Evolutionary conservation across 2,329 filamentous ascomycete genomes (phyloP).

Genomic region (Aspergillus persii): DNA sequence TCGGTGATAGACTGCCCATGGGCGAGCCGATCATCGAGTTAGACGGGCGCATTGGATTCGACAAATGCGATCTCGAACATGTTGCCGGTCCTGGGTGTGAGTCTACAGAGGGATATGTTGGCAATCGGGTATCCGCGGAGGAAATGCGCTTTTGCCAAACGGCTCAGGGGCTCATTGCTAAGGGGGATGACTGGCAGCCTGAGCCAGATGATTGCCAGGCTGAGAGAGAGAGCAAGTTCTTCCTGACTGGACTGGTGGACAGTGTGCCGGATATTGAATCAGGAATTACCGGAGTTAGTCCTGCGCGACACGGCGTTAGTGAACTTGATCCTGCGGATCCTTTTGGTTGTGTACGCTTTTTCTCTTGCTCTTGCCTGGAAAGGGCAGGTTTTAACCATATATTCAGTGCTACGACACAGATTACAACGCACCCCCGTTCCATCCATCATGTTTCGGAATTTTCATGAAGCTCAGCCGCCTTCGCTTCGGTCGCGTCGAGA

Average conservation of each 20-base stretch:
- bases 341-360: not conserved
- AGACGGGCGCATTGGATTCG: not conserved
- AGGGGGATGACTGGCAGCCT: not conserved
- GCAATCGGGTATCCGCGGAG: not conserved
- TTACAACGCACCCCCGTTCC: not conserved
- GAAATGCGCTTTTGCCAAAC: conserved; percentile 5
- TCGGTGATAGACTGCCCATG: not conserved
- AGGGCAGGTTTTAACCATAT: not conserved
- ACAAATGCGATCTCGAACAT: not conserved
- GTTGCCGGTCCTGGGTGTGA: not conserved
- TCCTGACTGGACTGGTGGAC: not conserved
- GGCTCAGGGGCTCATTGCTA: not conserved
- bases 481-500: not conserved
- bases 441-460: conserved; percentile 1
- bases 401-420: not conserved
- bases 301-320: not conserved
- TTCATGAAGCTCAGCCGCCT: not conserved
- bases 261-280: not conserved
- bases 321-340: not conserved
- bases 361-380: not conserved
- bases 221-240: conserved; percentile 1
- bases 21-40: not conserved
- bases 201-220: not conserved
- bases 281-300: not conserved
- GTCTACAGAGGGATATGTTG: not conserved